phyloP scores from a whole-genome alignment of 805 yeast genomes.

The Ogataea pini region DNA sequence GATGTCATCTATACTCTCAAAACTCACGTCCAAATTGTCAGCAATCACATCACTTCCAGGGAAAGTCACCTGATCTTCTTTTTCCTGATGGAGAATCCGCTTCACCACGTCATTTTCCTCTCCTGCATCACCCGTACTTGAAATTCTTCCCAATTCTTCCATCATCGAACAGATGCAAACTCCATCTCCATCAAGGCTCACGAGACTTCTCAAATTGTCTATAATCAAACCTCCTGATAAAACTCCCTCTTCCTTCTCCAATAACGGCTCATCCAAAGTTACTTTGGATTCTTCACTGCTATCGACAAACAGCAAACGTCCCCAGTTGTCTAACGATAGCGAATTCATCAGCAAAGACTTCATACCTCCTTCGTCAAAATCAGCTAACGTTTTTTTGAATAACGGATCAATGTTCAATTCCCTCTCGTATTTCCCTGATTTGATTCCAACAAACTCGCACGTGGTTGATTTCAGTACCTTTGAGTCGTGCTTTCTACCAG shows the following conservation, averaged over 20 bases:
- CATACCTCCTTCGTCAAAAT: conserved; percentile 83
- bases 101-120: conserved; percentile 8
- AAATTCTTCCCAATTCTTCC: not conserved
- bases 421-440: conserved; percentile 58
- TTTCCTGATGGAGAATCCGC: conserved; percentile 5
- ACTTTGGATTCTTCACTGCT: not conserved
- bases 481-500: not conserved
- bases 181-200: not conserved
- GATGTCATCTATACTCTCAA: too few relatives aligned
- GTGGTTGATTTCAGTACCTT: not conserved
- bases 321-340: conserved; percentile 50
- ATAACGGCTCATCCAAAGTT: not conserved
- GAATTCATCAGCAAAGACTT: conserved; percentile 67
- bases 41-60: too few relatives aligned
- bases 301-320: conserved; percentile 69
- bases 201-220: not conserved
- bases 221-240: not conserved
- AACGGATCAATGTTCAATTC: conserved; percentile 70
- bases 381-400: conserved; percentile 72
- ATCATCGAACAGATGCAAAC: conserved; percentile 1
- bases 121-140: not conserved
- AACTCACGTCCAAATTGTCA: too few relatives aligned
- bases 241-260: not conserved
- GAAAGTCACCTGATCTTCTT: not conserved
- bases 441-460: conserved; percentile 45